Evolutionary conservation across 2,329 filamentous ascomycete genomes (phyloP), one percentile per base, ranked within the genome.

Genomic region (Fusarium illudens): DNA sequence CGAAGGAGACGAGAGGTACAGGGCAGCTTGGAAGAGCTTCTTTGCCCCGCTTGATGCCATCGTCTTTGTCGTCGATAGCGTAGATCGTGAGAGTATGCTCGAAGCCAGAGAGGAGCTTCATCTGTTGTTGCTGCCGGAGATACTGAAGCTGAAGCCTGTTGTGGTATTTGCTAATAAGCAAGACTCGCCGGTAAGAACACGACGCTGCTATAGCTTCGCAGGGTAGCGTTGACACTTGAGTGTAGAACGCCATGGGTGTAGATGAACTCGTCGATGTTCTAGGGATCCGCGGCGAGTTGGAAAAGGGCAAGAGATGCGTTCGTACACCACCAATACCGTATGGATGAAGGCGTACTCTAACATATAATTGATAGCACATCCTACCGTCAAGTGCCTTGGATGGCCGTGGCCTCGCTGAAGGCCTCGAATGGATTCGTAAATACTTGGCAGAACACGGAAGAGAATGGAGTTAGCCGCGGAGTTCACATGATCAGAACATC

Each of bases 121-220:
- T 1, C 5, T 37, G 10, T 15, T 48, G 19, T 10, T 68, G 3
- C n/a, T 20, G 3, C 56, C 55, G 4, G 33, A 46, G 15, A 50
- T 46, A 27, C 58, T 62, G 6, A n/a, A 27, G 6, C 6, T 11
- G 1, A 30, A 42, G 8, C 65, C 65, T 1, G 22, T 68, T 7
- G 11, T 68, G 2, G 27, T 68, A 2, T 27, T 65, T 3, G 64
- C 56, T 0, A 58, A 62, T 7, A 68, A 68, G 11, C 61, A 65
- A 10, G 65, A 68, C 2, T 5, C 29, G 5, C 15, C 8, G 1
- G 64, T 67, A 3, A 29, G 53, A 17, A n/a, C 2, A 3, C 13
- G 12, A 11, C 4, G 2, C 3, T 12, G 19, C 5, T 51, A 7
- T n/a, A 2, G 6, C n/a, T 12, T 11, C 11, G 27, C 44, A 1